Percentiles rank a stretch among this genome's conserved stretches.
Evolutionary conservation across 2,329 filamentous ascomycete genomes (phyloP).

Genomic region (Pseudocercospora eumusae): DNA sequence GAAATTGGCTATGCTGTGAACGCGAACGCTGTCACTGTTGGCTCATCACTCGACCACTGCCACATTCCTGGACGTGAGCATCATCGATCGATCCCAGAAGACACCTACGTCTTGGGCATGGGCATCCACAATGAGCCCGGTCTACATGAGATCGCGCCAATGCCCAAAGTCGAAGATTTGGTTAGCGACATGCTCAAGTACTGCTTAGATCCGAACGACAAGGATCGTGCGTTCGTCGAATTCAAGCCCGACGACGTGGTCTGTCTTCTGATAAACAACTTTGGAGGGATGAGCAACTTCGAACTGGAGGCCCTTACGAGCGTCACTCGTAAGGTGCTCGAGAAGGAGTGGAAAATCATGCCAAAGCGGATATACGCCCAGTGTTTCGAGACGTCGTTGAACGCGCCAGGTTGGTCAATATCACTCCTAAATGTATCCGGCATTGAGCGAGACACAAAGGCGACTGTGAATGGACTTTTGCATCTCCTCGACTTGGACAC

Average conservation of each 20-base stretch:
- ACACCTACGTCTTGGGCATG: constrained; percentile 47
- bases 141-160: constrained; percentile 49
- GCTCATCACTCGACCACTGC: constrained; percentile 55
- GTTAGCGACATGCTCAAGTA: constrained; percentile 52
- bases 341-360: constrained; percentile 52
- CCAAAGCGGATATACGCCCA: constrained; percentile 52
- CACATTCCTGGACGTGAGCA: constrained; percentile 55
- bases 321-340: constrained; percentile 44
- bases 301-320: constrained; percentile 53
- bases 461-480: constrained; percentile 47
- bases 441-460: constrained; percentile 46
- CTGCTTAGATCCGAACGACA: constrained; percentile 51
- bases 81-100: constrained; percentile 47
- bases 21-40: constrained; percentile 52
- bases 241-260: constrained; percentile 51
- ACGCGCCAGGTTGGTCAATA: constrained; percentile 59
- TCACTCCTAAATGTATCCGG: constrained; percentile 56
- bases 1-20: constrained; percentile 50
- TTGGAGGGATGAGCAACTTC: constrained; percentile 51
- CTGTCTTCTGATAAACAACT: constrained; percentile 53
- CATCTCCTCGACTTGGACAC: constrained; percentile 54
- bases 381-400: constrained; percentile 56
- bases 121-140: constrained; percentile 57
- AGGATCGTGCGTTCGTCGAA: constrained; percentile 52
- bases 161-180: constrained; percentile 53